A percentile compares a stretch with the other conserved stretches of the same genome.
phyloP scores from a whole-genome alignment of 495 filamentous ascomycete species.

The Choiromyces venosus region DNA sequence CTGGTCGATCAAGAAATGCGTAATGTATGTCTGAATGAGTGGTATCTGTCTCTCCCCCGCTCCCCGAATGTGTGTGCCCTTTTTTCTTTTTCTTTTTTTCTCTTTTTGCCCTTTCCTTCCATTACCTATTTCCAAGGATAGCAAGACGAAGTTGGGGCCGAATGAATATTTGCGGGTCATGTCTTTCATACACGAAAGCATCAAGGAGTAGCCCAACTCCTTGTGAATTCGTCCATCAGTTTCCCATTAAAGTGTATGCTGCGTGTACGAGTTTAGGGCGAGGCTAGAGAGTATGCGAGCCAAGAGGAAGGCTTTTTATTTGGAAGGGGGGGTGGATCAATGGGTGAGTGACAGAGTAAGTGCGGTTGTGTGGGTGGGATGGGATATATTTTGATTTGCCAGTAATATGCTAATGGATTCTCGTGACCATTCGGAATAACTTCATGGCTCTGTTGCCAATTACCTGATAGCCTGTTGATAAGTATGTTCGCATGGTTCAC shows the following conservation, averaged over 20 bases:
- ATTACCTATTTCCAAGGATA: background rate
- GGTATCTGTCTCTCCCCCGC: background rate
- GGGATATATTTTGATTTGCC: background rate
- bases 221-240: background rate
- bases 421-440: background rate
- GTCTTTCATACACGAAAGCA: background rate
- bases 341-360: background rate
- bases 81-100: background rate
- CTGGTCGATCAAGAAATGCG: conserved; percentile 1
- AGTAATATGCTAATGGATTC: background rate
- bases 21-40: background rate
- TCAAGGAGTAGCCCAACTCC: background rate
- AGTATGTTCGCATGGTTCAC: background rate
- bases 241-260: background rate
- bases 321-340: background rate
- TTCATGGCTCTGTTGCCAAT: background rate
- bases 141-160: background rate
- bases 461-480: background rate
- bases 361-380: background rate
- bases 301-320: background rate
- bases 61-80: background rate
- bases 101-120: background rate
- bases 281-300: background rate
- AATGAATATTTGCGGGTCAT: background rate
- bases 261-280: background rate